Percentiles rank a stretch among this genome's conserved stretches.
Evolutionary conservation across 1,284 basidiomycete species (phyloP).

Genomic region (Papiliotrema nemorosa): DNA sequence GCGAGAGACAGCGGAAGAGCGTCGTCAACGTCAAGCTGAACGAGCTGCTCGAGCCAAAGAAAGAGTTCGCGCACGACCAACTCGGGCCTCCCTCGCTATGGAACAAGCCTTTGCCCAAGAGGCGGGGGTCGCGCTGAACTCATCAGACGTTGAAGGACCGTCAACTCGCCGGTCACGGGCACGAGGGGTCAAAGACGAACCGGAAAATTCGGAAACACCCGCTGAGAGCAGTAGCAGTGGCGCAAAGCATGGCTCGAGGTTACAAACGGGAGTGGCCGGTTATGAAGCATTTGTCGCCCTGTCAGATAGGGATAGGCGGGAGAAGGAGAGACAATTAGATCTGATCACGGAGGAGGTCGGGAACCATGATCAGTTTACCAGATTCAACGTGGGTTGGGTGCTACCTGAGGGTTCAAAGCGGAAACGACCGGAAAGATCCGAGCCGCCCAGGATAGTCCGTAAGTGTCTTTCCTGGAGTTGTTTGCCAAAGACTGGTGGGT

Average conservation of each 20-base stretch:
- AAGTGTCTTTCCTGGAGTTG: not conserved
- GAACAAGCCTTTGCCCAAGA: conserved; percentile 26
- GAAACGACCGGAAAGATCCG: conserved; percentile 53
- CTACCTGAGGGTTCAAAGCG: conserved; percentile 66
- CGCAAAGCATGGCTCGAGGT: not conserved
- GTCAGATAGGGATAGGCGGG: conserved; percentile 48
- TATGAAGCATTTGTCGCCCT: conserved; percentile 28
- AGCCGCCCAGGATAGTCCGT: conserved; percentile 9
- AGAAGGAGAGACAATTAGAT: conserved; percentile 34
- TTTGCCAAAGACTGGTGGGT: too few relatives aligned
- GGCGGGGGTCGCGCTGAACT: conserved; percentile 14
- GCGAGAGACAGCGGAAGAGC: conserved; percentile 20
- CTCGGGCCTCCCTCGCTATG: not conserved
- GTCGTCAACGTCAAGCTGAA: conserved; percentile 21
- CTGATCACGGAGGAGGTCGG: conserved; percentile 65
- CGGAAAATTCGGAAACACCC: not conserved
- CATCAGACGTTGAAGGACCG: not conserved
- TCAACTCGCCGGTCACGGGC: not conserved
- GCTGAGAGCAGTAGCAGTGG: not conserved
- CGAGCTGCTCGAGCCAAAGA: conserved; percentile 22
- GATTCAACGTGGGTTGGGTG: conserved; percentile 88
- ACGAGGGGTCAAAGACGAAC: not conserved
- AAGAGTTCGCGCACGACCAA: conserved; percentile 1
- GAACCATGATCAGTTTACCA: conserved; percentile 67
- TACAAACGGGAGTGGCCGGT: conserved; percentile 41